These are phyloP conservation scores for Marchantia paleacea DNA, from an alignment of 225 moss, liverwort and hornwort genomes.

Conservation along the genomic window DNA sequence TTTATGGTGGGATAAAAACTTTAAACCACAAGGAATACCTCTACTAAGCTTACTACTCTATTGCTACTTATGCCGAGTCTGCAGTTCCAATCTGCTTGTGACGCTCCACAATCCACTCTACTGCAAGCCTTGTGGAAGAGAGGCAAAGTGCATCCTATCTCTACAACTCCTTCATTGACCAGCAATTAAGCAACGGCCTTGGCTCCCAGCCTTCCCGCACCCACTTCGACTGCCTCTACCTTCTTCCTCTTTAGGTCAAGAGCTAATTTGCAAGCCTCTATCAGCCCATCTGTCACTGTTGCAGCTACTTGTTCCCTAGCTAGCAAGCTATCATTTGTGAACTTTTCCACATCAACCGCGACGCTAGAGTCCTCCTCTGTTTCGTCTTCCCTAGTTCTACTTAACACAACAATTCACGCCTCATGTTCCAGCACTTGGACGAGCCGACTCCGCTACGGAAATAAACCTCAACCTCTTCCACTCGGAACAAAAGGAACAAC, in stretches of 20 bases:
- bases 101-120: too few species aligned
- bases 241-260: constrained; percentile 71
- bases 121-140: too few species aligned
- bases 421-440: not conserved
- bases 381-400: not conserved
- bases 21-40: too few species aligned
- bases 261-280: constrained; percentile 54
- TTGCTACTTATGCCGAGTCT: too few species aligned
- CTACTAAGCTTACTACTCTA: too few species aligned
- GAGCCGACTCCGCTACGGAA: not conserved
- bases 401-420: not conserved
- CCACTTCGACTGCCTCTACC: too few species aligned
- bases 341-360: constrained; percentile 63
- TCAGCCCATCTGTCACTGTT: constrained; percentile 75
- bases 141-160: too few species aligned
- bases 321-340: constrained; percentile 55
- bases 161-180: too few species aligned
- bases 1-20: too few species aligned
- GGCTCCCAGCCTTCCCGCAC: too few species aligned
- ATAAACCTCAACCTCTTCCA: not conserved
- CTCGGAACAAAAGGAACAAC: not conserved
- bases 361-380: constrained; percentile 35
- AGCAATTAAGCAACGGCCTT: too few species aligned
- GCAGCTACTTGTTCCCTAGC: constrained; percentile 64
- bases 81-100: too few species aligned